Percentiles rank a stretch among this genome's conserved stretches.
phyloP scores from a whole-genome alignment of 2,329 filamentous ascomycete genomes.

The Teratosphaeria viscida region DNA sequence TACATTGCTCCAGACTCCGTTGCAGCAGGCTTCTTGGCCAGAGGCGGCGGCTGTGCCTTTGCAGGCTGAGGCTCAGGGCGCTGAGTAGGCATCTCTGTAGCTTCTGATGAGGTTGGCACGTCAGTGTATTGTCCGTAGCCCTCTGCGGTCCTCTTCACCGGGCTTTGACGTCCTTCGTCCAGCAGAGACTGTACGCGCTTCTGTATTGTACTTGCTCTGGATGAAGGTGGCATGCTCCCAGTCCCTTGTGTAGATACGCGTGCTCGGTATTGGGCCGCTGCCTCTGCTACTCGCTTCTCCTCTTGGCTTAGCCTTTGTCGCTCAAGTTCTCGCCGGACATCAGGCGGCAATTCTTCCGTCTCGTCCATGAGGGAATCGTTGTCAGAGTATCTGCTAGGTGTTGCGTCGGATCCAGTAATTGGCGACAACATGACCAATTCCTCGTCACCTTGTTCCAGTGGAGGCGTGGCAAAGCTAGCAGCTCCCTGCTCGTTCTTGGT shows the following conservation, averaged over 20 bases:
- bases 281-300: conserved; percentile 78
- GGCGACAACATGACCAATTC: conserved; percentile 46
- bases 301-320: conserved; percentile 71
- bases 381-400: conserved; percentile 32
- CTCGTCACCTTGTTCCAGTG: conserved; percentile 6
- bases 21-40: conserved; percentile 14
- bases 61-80: conserved; percentile 1
- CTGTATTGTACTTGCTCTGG: conserved; percentile 75
- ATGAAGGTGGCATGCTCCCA: conserved; percentile 31
- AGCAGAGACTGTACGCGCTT: conserved; percentile 80
- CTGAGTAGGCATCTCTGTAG: conserved; percentile 5
- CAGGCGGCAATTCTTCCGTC: conserved; percentile 65
- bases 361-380: conserved; percentile 55
- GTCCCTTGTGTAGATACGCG: conserved; percentile 53
- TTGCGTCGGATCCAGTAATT: conserved; percentile 63
- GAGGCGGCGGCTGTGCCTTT: conserved; percentile 10
- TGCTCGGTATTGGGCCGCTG: conserved; percentile 77
- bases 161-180: conserved; percentile 57
- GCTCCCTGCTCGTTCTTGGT: conserved; percentile 1
- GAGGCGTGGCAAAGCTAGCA: not conserved
- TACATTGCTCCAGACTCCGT: conserved; percentile 7
- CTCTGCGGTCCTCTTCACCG: conserved; percentile 60
- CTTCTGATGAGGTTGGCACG: conserved; percentile 18
- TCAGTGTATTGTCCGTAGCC: conserved; percentile 82
- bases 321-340: conserved; percentile 84